A percentile compares a stretch with the other conserved stretches of the same genome.
Evolutionary conservation across 2,329 filamentous ascomycete genomes (phyloP).

Genomic region (Fusarium burgessii): DNA sequence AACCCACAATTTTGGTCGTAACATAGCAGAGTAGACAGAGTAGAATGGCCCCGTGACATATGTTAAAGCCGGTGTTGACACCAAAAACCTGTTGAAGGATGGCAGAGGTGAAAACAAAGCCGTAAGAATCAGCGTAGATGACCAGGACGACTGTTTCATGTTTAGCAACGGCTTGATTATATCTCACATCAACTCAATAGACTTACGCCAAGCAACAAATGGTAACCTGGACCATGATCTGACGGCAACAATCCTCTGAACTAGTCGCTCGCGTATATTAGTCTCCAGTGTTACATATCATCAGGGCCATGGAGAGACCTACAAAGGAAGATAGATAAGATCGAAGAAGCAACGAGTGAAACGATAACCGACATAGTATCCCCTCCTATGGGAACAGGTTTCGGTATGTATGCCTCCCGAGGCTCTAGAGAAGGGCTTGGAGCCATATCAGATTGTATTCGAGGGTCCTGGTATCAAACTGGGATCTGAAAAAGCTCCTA

Average conservation of each 20-base stretch:
- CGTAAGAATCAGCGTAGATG: constrained; percentile 70
- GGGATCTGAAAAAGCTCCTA: neutral
- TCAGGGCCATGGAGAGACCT: constrained; percentile 21
- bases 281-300: neutral
- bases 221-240: constrained; percentile 57
- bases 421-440: constrained; percentile 13
- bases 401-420: constrained; percentile 20
- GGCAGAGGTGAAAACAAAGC: constrained; percentile 69
- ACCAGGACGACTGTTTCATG: constrained; percentile 64
- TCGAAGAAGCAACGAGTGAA: constrained; percentile 50
- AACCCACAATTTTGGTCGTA: constrained; percentile 67
- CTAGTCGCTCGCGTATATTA: constrained; percentile 45
- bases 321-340: constrained; percentile 55
- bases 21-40: constrained; percentile 72
- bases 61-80: constrained; percentile 61
- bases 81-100: constrained; percentile 69
- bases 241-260: constrained; percentile 53
- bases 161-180: neutral
- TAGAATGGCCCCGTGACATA: constrained; percentile 70
- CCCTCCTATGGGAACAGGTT: constrained; percentile 50
- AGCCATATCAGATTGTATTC: constrained; percentile 16
- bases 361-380: constrained; percentile 53
- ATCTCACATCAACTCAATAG: neutral
- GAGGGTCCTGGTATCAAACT: neutral
- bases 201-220: constrained; percentile 59